phyloP scores from a whole-genome alignment of 2,329 filamentous ascomycete genomes.

The Ascochyta fabae region DNA sequence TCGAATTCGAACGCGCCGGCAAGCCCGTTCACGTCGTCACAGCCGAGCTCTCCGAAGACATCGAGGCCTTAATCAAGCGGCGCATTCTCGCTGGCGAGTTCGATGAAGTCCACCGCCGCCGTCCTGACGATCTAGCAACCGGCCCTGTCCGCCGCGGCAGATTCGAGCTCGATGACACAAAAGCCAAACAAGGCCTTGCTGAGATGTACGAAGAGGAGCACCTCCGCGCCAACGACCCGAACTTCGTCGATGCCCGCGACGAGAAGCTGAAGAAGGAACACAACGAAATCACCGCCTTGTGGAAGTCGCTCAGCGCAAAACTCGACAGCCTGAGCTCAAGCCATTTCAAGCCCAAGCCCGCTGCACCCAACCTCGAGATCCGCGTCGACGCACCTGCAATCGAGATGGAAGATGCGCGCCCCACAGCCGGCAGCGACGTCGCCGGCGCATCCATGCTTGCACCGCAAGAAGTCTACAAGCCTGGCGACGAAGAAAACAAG shows the following conservation, averaged over 20 bases:
- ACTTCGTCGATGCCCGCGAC: slow-evolving; percentile 80
- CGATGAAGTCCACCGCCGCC: slow-evolving; percentile 84
- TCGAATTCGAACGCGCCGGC: slow-evolving; percentile 93
- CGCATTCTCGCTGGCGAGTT: slow-evolving; percentile 90
- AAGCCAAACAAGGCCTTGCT: slow-evolving; percentile 84
- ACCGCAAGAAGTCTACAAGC: slow-evolving; percentile 91
- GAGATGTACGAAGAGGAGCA: slow-evolving; percentile 96
- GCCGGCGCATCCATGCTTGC: slow-evolving; percentile 76
- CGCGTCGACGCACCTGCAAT: slow-evolving; percentile 91
- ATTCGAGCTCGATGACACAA: slow-evolving; percentile 83
- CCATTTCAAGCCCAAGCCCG: slow-evolving; percentile 92
- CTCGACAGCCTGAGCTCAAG: slow-evolving; percentile 91
- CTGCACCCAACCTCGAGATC: slow-evolving; percentile 81
- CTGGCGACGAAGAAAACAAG: slow-evolving; percentile 70
- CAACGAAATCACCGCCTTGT: slow-evolving; percentile 79
- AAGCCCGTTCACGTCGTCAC: slow-evolving; percentile 96
- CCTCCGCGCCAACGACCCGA: slow-evolving; percentile 76
- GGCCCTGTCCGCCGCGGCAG: slow-evolving; percentile 72
- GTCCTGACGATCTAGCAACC: slow-evolving; percentile 74
- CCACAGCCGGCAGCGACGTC: slow-evolving; percentile 78
- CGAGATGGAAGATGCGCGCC: slow-evolving; percentile 93
- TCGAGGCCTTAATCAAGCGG: slow-evolving; percentile 92
- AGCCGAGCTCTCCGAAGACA: slow-evolving; percentile 84
- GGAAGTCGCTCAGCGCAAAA: slow-evolving; percentile 79
- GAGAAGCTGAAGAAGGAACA: slow-evolving; percentile 85